Evolutionary conservation across 148 eudicot species (phyloP).

Genomic region (Gaultheria prostrata): DNA sequence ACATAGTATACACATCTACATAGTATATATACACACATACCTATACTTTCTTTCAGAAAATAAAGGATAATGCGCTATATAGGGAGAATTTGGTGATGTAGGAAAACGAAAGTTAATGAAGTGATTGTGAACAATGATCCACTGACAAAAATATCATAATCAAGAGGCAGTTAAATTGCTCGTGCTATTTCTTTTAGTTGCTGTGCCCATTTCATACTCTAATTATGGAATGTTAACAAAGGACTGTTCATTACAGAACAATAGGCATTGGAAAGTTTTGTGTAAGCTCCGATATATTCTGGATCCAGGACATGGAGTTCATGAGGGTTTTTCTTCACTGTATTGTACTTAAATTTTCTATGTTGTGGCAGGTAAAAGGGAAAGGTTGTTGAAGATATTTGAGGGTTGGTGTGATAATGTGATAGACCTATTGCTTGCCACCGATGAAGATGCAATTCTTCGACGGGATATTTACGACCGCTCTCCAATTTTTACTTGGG

Average conservation of each 20-base stretch:
- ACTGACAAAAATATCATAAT: not conserved
- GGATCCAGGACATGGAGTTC: not conserved
- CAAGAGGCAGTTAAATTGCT: not conserved
- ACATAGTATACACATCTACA: not conserved
- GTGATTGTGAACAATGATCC: not conserved
- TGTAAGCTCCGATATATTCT: not conserved
- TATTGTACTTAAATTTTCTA: not conserved
- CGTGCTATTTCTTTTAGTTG: not conserved
- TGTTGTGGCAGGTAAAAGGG: constrained; percentile 68
- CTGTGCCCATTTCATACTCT: constrained; percentile 6
- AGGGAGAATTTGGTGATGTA: not conserved
- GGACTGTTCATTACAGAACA: not conserved
- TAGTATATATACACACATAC: no score
- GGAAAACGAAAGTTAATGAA: not conserved
- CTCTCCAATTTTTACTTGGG: constrained; percentile 74
- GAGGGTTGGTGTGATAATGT: constrained; percentile 97
- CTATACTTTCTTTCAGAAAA: not conserved
- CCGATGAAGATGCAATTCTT: constrained; percentile 90
- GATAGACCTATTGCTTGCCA: constrained; percentile 64
- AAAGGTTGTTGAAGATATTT: constrained; percentile 78
- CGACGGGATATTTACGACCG: constrained; percentile 93
- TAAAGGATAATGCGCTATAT: not conserved
- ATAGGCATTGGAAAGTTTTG: not conserved
- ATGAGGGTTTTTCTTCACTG: not conserved
- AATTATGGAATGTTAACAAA: constrained; percentile 8